Conservation (phyloP, 2,329 filamentous ascomycete genomes). For the Fusarium robinianum region DNA sequence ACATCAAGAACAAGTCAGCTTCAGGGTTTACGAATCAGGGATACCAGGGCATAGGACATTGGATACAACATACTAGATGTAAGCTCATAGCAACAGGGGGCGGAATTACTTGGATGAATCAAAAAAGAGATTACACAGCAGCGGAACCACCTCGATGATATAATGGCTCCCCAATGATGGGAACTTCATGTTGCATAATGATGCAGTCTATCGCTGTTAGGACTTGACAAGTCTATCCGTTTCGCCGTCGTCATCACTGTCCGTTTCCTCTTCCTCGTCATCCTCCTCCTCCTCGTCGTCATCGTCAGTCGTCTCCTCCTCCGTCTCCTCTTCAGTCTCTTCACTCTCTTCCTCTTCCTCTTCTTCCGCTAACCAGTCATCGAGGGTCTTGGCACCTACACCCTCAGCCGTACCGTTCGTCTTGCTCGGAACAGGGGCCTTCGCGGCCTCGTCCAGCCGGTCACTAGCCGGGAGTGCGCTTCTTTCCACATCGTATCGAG, state of each 20-base stretch:
- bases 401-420: constrained; percentile 58
- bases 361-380: constrained; percentile 88
- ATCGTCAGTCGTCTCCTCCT: constrained; percentile 52
- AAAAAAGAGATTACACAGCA: constrained; percentile 5
- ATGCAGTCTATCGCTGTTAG: constrained; percentile 32
- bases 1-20: not conserved
- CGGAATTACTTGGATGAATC: constrained; percentile 16
- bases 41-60: too few species aligned
- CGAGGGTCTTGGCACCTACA: constrained; percentile 74
- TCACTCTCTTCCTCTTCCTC: constrained; percentile 67
- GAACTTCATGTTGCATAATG: constrained; percentile 8
- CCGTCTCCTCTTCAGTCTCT: constrained; percentile 57
- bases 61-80: too few species aligned
- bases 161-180: not conserved
- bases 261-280: constrained; percentile 55
- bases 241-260: constrained; percentile 52
- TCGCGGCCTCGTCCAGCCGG: constrained; percentile 63
- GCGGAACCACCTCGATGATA: not conserved
- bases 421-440: constrained; percentile 45
- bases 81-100: too few species aligned
- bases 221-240: constrained; percentile 50
- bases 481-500: constrained; percentile 41
- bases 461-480: constrained; percentile 61
- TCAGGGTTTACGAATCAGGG: too few species aligned
- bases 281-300: constrained; percentile 57